Base-by-base conservation (phyloP, 495 filamentous ascomycete genomes). In the Lepidopterella palustris region DNA sequence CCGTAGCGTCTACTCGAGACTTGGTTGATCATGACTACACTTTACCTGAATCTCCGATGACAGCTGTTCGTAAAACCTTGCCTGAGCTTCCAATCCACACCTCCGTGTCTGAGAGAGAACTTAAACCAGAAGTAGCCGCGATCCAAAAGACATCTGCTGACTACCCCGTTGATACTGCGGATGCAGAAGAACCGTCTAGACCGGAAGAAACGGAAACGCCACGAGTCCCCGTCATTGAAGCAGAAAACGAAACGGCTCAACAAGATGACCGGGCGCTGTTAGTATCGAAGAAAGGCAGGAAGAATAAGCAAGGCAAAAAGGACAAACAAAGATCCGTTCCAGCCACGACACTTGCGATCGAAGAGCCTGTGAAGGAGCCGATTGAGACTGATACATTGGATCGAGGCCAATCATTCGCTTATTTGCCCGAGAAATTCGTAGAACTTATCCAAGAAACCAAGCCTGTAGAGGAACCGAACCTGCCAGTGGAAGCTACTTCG, bases 281-380 rank as follows among this genome's bases (percentile, higher is more conserved):
- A 9, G 21, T 24, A 25, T 25, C 20, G 15, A 68, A 69, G 40
- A 63, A 65, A 18, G 25, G 21, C n/a, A 68, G 65, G 45, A 68
- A 65, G 55, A 31, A 32, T 25, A 68, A 64, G 51, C 64, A 68
- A 49, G 64, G 58, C 48, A 67, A 67, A 57, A 67, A 67, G 35
- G 21, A 9, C 24, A 62, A 62, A 45, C 28, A 52, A 39, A n/a
- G 26, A 35, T 61, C 64, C 23, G 42, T 25, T 0, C 9, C 40
- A 2, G 13, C 42, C 4, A 45, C 31, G 8, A 31, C 54, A 20
- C 32, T 27, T 35, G 11, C 18, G 4, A 13, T 20, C 20, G 54
- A 57, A 45, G 54, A 57, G 20, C 35, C 35, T 28, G 54, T 20
- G 21, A 23, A 21, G 32, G 52, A 31, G 18, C 31, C 51, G 20